A percentile compares a stretch with the other conserved stretches of the same genome.
Evolutionary conservation across 805 yeast genomes (phyloP).

Genomic region (Jamesozyma piceae): DNA sequence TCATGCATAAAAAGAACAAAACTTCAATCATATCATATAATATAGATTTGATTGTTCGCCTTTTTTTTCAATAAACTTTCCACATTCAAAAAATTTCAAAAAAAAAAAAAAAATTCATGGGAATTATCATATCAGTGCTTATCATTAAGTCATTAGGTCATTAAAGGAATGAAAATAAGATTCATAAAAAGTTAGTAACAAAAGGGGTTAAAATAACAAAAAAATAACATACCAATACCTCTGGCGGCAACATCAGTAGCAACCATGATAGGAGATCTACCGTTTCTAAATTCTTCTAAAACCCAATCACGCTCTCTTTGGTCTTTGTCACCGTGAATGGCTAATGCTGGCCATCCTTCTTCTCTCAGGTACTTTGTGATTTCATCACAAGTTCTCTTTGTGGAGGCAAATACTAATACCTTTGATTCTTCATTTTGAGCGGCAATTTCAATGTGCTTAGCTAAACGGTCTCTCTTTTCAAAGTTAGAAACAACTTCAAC

Average conservation of each 20-base stretch:
- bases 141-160: not conserved
- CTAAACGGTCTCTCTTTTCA: slow-evolving; percentile 87
- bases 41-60: not conserved
- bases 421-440: slow-evolving; percentile 64
- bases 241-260: slow-evolving; percentile 99
- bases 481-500: slow-evolving; percentile 86
- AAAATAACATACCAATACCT: slow-evolving; percentile 87
- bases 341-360: slow-evolving; percentile 98
- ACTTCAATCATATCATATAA: not conserved
- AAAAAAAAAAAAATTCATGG: not conserved
- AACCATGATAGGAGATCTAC: slow-evolving; percentile 93
- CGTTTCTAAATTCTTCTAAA: slow-evolving; percentile 80
- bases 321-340: slow-evolving; percentile 97
- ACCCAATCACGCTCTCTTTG: slow-evolving; percentile 99
- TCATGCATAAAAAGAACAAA: not conserved
- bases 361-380: slow-evolving; percentile 82
- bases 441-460: slow-evolving; percentile 74
- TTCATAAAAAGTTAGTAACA: slow-evolving; percentile 11
- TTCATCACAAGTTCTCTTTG: slow-evolving; percentile 96
- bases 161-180: not conserved
- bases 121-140: not conserved
- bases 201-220: slow-evolving; percentile 10
- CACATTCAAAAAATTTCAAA: slow-evolving; percentile 10
- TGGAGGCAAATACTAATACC: slow-evolving; percentile 85
- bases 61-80: not conserved